Evolutionary conservation across 176 grass and related monocot genomes (phyloP).

Genomic region (Ampelocalamus luodianensis): DNA sequence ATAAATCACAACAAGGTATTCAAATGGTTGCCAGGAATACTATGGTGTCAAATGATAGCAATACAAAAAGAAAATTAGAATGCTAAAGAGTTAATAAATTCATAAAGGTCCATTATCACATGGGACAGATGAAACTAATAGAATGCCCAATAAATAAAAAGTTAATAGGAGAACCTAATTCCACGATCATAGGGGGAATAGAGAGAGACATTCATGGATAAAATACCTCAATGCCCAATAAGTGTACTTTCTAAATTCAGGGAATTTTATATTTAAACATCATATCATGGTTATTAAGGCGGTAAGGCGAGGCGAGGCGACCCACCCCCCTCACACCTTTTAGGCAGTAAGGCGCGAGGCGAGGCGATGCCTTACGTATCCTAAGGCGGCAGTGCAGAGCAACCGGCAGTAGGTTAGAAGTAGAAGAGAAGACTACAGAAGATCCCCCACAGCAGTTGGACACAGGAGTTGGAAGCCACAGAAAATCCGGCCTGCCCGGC

Average conservation of each 20-base stretch:
- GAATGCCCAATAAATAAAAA: conserved; percentile 25
- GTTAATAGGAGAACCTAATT: conserved; percentile 18
- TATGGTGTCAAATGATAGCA: conserved; percentile 1
- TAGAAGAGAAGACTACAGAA: no score
- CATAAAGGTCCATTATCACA: conserved; percentile 16
- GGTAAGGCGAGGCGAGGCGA: no score
- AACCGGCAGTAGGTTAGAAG: no score
- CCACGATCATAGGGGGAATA: not conserved
- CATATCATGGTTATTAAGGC: no score
- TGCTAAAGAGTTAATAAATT: conserved; percentile 4
- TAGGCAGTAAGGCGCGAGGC: no score
- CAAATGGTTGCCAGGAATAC: conserved; percentile 23
- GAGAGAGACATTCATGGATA: not conserved
- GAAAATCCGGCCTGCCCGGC: no score
- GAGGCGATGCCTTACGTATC: no score
- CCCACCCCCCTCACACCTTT: no score
- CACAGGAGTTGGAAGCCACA: no score
- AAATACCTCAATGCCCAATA: conserved; percentile 33
- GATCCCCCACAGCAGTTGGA: no score
- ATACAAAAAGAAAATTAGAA: conserved; percentile 34
- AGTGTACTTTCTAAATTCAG: conserved; percentile 32
- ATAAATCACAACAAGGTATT: conserved; percentile 42
- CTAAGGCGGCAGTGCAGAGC: no score
- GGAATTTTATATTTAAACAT: conserved; percentile 14
- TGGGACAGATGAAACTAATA: conserved; percentile 21